These are phyloP conservation scores for Canna indica DNA, from an alignment of 176 grass and related monocot species.

Conservation along the genomic window DNA sequence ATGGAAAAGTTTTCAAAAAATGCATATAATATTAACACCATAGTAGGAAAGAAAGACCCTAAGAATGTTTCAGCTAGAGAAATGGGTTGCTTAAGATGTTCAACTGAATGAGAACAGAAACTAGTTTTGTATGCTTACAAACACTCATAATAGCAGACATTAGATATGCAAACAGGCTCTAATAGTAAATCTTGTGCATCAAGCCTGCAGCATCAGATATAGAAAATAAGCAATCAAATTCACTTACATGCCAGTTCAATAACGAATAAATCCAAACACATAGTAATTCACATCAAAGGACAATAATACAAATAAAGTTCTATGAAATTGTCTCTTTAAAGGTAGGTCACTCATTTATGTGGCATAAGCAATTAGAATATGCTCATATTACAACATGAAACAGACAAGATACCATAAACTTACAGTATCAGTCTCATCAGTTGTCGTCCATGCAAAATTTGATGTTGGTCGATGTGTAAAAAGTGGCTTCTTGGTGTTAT, in stretches of 20 bases:
- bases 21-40: not conserved
- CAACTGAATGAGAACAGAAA: not conserved
- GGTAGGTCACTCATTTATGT: not conserved
- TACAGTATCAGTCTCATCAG: slow-evolving; percentile 69
- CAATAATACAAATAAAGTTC: not conserved
- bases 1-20: not conserved
- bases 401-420: slow-evolving; percentile 15
- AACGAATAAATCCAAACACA: not conserved
- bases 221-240: not conserved
- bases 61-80: not conserved
- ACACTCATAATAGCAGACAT: not conserved
- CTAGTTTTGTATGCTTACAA: not conserved
- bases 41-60: not conserved
- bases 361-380: not conserved
- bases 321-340: not conserved
- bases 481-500: slow-evolving; percentile 58
- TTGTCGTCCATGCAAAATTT: slow-evolving; percentile 72
- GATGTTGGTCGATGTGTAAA: slow-evolving; percentile 59
- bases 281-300: not conserved
- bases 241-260: not conserved
- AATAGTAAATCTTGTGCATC: not conserved
- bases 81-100: not conserved
- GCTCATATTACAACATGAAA: not conserved
- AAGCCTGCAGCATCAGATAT: not conserved
- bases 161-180: not conserved